Base-by-base conservation (phyloP, 192 early-diverging fungal genomes). In the Coemansia sp. region DNA sequence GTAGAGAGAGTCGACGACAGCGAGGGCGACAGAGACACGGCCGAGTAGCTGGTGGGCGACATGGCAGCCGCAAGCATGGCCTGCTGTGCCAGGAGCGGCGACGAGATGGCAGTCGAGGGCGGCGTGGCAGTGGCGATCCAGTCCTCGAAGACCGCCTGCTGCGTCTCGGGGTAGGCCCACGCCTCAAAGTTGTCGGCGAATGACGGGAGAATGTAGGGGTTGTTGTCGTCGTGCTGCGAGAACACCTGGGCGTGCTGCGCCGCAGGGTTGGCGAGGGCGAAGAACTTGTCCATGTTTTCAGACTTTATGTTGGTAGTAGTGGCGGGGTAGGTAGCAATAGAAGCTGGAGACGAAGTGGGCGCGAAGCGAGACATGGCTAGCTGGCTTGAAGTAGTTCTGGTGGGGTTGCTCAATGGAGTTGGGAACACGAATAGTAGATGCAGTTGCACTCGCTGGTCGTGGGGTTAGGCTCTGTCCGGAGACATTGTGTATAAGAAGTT, bases 391-490 rank as follows among this genome's bases (percentile, higher is more conserved):
- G 15, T 64, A 59, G 43, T 41, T 29, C 16, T 40, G 20, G 50
- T 11, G 0, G 0, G 45, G 38, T 44, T 55, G 39, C 47, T 82
- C 69, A 83, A 40, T 71, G 75, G 35, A 71, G 44, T 18, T 59
- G 66, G 65, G 65, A 69, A 52, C 71, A 71, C 52, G 80, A 78
- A 65, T 83, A 83, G 80, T 83, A 83, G 43, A 83, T 59, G 72
- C 75, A 74, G 67, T 75, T 52, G 65, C 74, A 76, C 74, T 82
- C 79, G 38, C 53, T 43, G 47, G 79, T 73, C 41, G 66, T 18
- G 15, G 68, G 75, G 40, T 82, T 61, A 52, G 59, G 49, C 34
- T 20, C 55, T 76, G 79, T 82, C 79, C 79, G 74, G 62, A 67
- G 76, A 83, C 80, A 83, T 82, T 62, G 49, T 65, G 56, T 38